Base-by-base conservation (phyloP, 805 yeast genomes). In the Starmerella powellii region DNA sequence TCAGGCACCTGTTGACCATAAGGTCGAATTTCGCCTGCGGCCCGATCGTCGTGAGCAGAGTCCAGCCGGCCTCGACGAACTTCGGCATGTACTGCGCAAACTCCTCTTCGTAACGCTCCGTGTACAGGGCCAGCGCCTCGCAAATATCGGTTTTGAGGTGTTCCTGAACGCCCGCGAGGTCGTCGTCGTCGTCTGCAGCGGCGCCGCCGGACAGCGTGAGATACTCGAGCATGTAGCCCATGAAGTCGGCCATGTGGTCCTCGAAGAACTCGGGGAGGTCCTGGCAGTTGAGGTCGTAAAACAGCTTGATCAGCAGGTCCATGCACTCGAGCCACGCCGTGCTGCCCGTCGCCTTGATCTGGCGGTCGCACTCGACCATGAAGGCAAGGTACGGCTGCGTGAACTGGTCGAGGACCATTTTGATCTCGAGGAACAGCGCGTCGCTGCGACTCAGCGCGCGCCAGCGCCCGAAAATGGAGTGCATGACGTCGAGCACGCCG, bases 191-290 rank as follows among this genome's bases (percentile, higher is more conserved):
- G 10, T 20, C n/a, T n/a, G n/a, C n/a, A n/a, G n/a, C n/a, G n/a
- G 49, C 0, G 71, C 65, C 44, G 77, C 76, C n/a, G 13, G 66
- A 57, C 56, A 76, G 84, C 8, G 38, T 31, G 44, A 91, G 67
- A 59, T 87, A 88, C 62, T 81, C 82, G 59, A 85, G 93, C 52
- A 87, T 67, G 23, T 87, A 72, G 4, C 68, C 68, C 91, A 93
- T 83, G 41, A 93, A 86, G 15, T 63, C 65, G 31, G 70, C 65
- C 61, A 91, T 64, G 59, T 91, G 73, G 63, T 91, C 97, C 63
- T 93, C 99, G 59, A 91, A 91, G 58, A 88, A 91, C 62, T 87
- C 98, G 1, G 99, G 98, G 41, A 91, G 80, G 63, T 91, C 99
- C 64, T 93, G 98, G 63, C 96, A 88, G 61, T 91, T 91, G 56